Conservation (phyloP, 192 early-diverging fungal genomes). For the Coemansia pectinata region DNA sequence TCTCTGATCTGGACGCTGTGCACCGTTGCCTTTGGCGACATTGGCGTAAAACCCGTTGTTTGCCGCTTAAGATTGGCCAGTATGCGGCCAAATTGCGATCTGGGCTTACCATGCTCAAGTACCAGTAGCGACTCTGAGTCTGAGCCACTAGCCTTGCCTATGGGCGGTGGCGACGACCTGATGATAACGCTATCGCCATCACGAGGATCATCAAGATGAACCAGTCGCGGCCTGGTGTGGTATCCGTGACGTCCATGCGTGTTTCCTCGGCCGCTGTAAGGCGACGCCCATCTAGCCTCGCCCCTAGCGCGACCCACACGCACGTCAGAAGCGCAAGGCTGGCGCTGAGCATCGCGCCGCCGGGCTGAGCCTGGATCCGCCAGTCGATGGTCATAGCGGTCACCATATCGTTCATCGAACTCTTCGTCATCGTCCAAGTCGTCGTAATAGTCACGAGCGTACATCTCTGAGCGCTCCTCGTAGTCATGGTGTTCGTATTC, state of each 20-base stretch:
- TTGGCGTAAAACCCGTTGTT: not conserved
- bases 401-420: constrained; percentile 12
- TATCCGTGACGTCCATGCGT: not conserved
- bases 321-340: not conserved
- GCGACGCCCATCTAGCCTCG: not conserved
- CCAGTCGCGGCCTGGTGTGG: not conserved
- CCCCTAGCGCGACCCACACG: not conserved
- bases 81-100: constrained; percentile 52
- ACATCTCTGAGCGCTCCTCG: constrained; percentile 32
- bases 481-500: constrained; percentile 41
- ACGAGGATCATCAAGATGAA: constrained; percentile 44
- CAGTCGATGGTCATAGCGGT: constrained; percentile 3
- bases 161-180: not conserved
- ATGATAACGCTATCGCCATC: constrained; percentile 20
- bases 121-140: constrained; percentile 14
- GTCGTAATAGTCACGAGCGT: constrained; percentile 33
- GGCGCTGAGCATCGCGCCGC: constrained; percentile 11
- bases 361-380: not conserved
- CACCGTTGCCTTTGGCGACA: not conserved
- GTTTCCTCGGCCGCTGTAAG: not conserved
- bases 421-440: constrained; percentile 24
- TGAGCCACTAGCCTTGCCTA: constrained; percentile 4
- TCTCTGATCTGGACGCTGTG: constrained; percentile 1
- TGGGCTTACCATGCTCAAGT: constrained; percentile 14
- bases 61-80: constrained; percentile 44